Conservation (phyloP, 345 rosid genomes). For the Moricandia moricandioides region DNA sequence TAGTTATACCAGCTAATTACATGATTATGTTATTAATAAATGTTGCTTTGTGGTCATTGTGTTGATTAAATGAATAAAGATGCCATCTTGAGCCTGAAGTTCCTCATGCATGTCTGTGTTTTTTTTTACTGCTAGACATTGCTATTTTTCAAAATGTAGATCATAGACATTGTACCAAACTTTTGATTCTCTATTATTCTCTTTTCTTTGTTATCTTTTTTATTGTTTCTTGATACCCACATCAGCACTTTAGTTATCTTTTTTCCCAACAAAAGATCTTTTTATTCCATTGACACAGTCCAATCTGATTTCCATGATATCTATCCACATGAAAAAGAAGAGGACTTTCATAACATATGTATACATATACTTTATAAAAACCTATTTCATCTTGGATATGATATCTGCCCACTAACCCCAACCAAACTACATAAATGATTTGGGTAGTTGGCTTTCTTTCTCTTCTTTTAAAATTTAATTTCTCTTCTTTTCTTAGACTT, state of each 20-base stretch:
- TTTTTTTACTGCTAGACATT: conserved; percentile 25
- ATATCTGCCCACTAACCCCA: conserved; percentile 51
- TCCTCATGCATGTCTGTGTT: conserved; percentile 27
- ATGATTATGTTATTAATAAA: conserved; percentile 16
- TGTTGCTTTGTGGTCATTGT: neutral
- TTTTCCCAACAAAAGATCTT: conserved; percentile 20
- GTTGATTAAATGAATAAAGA: conserved; percentile 23
- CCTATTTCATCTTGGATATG: conserved; percentile 40
- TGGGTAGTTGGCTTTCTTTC: conserved; percentile 49
- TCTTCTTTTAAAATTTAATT: conserved; percentile 13
- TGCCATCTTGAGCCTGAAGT: conserved; percentile 40
- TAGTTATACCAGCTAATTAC: conserved; percentile 1
- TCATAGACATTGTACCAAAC: conserved; percentile 41
- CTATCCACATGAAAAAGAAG: conserved; percentile 39
- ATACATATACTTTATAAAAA: conserved; percentile 22
- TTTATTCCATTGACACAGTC: conserved; percentile 40
- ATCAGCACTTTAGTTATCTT: conserved; percentile 43
- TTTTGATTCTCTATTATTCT: conserved; percentile 28
- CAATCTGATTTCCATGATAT: conserved; percentile 37
- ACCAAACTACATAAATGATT: conserved; percentile 52
- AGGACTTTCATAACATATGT: conserved; percentile 22
- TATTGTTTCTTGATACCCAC: conserved; percentile 33
- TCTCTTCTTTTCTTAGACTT: neutral
- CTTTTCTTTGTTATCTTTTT: neutral
- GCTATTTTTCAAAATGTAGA: conserved; percentile 42